Evolutionary conservation across 2,329 filamentous ascomycete genomes (phyloP).

Genomic region (Botrytis porri): DNA sequence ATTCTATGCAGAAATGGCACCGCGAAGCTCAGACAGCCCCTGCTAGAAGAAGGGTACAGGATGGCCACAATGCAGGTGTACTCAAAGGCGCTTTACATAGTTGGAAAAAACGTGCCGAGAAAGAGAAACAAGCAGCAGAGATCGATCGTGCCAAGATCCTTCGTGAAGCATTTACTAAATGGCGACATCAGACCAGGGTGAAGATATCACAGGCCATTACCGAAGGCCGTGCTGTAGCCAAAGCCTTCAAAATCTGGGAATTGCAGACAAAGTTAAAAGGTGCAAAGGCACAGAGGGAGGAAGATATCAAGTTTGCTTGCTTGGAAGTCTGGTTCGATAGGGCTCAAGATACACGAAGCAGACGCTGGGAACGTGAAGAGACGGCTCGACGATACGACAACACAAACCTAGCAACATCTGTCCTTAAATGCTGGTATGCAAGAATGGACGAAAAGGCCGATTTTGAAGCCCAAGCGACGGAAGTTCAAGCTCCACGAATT

Average conservation of each 20-base stretch:
- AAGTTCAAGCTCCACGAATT: conserved; percentile 28
- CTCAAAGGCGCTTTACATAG: conserved; percentile 45
- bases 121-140: conserved; percentile 47
- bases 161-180: conserved; percentile 56
- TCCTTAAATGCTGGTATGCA: conserved; percentile 31
- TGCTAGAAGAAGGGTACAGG: conserved; percentile 40
- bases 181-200: conserved; percentile 59
- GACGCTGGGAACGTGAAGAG: conserved; percentile 30
- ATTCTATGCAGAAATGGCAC: conserved; percentile 32
- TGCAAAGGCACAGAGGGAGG: conserved; percentile 39
- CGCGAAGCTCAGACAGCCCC: conserved; percentile 32
- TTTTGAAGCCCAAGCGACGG: conserved; percentile 27
- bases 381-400: conserved; percentile 28
- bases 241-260: conserved; percentile 61
- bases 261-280: conserved; percentile 45
- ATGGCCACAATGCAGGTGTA: conserved; percentile 45
- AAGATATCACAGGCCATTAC: conserved; percentile 51
- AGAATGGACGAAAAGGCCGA: conserved; percentile 26
- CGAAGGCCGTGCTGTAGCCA: conserved; percentile 53
- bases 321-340: conserved; percentile 43
- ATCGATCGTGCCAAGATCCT: conserved; percentile 52
- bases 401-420: conserved; percentile 29
- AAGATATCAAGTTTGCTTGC: conserved; percentile 41
- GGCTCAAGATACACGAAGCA: conserved; percentile 36
- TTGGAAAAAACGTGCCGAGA: conserved; percentile 48